Evolutionary conservation across 1,139 yeast genomes (phyloP).

Genomic region (Taphrina communis): DNA sequence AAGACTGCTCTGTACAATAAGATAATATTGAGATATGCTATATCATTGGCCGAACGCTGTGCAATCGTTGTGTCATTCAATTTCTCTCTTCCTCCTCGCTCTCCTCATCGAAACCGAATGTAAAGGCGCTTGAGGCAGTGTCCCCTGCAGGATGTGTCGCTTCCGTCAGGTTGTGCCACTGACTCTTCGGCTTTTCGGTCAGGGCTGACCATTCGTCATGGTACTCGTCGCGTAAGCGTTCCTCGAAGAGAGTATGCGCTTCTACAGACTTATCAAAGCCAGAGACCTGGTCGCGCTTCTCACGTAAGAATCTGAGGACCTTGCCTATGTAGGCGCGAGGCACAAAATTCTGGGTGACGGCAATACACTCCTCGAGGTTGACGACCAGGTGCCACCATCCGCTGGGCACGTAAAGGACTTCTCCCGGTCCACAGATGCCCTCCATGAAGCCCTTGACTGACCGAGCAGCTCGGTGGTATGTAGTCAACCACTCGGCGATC

Average conservation of each 20-base stretch:
- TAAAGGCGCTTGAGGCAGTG: slow-evolving; percentile 5
- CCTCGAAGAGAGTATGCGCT: slow-evolving; percentile 18
- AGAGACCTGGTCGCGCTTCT: slow-evolving; percentile 71
- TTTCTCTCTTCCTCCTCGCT: slow-evolving; percentile 3
- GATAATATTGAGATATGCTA: neutral
- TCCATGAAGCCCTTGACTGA: slow-evolving; percentile 59
- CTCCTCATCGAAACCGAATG: slow-evolving; percentile 23
- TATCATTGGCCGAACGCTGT: neutral
- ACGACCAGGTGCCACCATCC: slow-evolving; percentile 98
- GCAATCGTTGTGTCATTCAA: neutral
- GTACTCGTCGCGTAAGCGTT: slow-evolving; percentile 17
- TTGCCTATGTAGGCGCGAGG: slow-evolving; percentile 61
- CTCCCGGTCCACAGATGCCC: slow-evolving; percentile 80
- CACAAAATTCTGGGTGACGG: slow-evolving; percentile 86
- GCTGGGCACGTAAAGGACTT: slow-evolving; percentile 84
- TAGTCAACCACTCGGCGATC: slow-evolving; percentile 87
- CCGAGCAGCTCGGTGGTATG: slow-evolving; percentile 71
- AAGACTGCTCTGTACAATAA: neutral
- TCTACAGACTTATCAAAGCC: slow-evolving; percentile 59
- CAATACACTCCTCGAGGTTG: slow-evolving; percentile 76
- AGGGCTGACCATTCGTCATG: slow-evolving; percentile 28
- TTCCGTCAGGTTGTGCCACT: slow-evolving; percentile 15
- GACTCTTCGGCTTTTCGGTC: neutral
- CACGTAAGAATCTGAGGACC: slow-evolving; percentile 70
- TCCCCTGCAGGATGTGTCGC: neutral